phyloP scores from a whole-genome alignment of 2,329 filamentous ascomycete species.

The Phyllosticta citribraziliensis region DNA sequence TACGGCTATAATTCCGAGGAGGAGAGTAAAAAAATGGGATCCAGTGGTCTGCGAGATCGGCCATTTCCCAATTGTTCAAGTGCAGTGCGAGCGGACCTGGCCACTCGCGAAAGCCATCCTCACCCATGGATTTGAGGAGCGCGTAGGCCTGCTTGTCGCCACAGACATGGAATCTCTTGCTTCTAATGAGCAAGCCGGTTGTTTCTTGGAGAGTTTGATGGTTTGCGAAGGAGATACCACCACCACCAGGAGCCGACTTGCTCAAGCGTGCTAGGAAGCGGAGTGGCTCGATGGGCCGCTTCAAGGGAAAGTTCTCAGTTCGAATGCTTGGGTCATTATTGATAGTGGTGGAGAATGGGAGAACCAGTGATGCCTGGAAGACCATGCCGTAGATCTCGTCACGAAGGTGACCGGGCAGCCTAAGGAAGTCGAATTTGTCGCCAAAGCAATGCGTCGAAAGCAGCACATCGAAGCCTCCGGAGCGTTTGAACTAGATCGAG shows the following conservation, averaged over 20 bases:
- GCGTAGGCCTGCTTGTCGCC: neutral
- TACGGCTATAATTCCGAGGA: too few relatives aligned
- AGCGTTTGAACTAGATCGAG: too few relatives aligned
- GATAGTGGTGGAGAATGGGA: too few relatives aligned
- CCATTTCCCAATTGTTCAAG: neutral
- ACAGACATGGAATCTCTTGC: neutral
- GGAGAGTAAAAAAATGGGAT: too few relatives aligned
- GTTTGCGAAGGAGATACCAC: neutral
- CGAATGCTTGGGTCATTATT: neutral
- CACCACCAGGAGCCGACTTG: neutral
- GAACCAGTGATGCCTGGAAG: neutral
- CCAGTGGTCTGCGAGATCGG: too few relatives aligned
- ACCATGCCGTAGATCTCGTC: neutral
- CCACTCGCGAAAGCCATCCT: neutral
- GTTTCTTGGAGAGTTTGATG: neutral
- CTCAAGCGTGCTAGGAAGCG: neutral
- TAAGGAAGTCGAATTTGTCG: too few relatives aligned
- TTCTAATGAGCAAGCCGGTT: neutral
- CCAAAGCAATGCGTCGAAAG: too few relatives aligned
- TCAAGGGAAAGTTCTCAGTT: neutral
- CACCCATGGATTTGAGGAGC: neutral
- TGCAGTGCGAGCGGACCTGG: neutral
- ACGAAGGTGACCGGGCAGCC: neutral
- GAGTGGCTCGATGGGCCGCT: neutral
- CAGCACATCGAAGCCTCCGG: too few relatives aligned